Base-by-base conservation (phyloP, 257 asterid species). In the Przewalskia tangutica region DNA sequence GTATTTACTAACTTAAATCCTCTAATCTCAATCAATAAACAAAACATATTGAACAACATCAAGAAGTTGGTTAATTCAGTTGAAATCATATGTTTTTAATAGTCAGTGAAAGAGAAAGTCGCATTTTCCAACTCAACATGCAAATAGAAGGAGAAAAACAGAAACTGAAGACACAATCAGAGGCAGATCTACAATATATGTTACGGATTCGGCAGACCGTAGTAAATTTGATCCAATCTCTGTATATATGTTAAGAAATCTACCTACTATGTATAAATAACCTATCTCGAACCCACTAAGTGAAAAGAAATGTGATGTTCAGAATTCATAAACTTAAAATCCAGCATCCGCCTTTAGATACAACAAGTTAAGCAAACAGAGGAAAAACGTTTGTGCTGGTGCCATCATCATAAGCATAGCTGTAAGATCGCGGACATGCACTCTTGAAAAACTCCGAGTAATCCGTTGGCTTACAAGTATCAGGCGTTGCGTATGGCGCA, bases 361-460 rank as follows among this genome's bases (percentile, higher is more conserved):
- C 13, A 16, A 66, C 27, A 23, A 23, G 55, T n/a, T 2, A 34
- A 59, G 1, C 6, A 32, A 60, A 11, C 8, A 59, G 56, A 12
- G 59, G 13, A 60, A 79, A 50, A 8, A 68, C 40, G n/a, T 68
- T 68, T 1, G 90, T 88, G 66, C 90, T 88, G 79, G 89, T 84
- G 8, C 86, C 81, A 44, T 88, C 89, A 36, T 88, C 90, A 50
- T 88, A 88, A 18, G 90, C 90, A 27, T 88, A 88, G 84, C 90
- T 88, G 78, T 88, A 88, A 9, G 89, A 84, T 67, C 81, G 84
- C 65, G 90, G 90, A 77, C 90, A 88, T 7, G 88, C 85, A 23
- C 20, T 68, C 71, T 88, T 88, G 34, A 88, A 88, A 48, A 75
- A 79, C 64, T 56, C 36, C n/a, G 90, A 84, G 65, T 88, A 88